A percentile compares a stretch with the other conserved stretches of the same genome.
Evolutionary conservation across 2,329 filamentous ascomycete species (phyloP).

Genomic region (Fusarium citri): DNA sequence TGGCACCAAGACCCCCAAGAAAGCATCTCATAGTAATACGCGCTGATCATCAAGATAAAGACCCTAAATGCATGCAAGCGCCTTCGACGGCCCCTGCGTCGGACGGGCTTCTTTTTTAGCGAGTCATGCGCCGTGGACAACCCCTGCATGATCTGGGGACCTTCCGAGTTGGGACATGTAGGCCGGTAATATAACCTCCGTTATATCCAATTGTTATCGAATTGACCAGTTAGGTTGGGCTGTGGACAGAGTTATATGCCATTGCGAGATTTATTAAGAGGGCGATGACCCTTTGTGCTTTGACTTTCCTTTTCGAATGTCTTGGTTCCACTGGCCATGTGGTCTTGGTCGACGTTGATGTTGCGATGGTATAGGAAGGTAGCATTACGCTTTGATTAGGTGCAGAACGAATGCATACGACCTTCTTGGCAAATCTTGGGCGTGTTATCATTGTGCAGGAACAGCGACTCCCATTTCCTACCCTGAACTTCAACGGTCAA

Average conservation of each 20-base stretch:
- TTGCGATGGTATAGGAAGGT: slow-evolving; percentile 4
- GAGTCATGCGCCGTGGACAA: slow-evolving; percentile 11
- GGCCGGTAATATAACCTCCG: slow-evolving; percentile 15
- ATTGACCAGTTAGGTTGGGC: not conserved
- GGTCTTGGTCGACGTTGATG: not conserved
- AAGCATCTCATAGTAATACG: not conserved
- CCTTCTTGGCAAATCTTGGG: not conserved
- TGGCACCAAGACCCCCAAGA: not conserved
- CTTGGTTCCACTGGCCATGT: slow-evolving; percentile 2
- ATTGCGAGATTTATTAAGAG: slow-evolving; percentile 16
- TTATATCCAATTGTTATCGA: slow-evolving; percentile 18
- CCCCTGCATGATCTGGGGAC: slow-evolving; percentile 16
- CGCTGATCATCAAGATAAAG: slow-evolving; percentile 6
- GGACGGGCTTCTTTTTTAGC: slow-evolving; percentile 13
- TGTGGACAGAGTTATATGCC: not conserved
- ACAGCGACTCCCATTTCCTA: not conserved
- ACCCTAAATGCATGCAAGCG: not conserved
- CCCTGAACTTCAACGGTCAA: not conserved
- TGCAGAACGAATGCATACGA: not conserved
- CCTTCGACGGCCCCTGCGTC: slow-evolving; percentile 21
- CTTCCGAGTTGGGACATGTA: slow-evolving; percentile 23
- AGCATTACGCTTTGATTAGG: not conserved
- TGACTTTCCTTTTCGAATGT: slow-evolving; percentile 13
- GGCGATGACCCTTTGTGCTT: not conserved
- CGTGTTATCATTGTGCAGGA: not conserved